Evolutionary conservation across 148 eudicot species (phyloP).

Genomic region (Vaccinium vitisidaea): DNA sequence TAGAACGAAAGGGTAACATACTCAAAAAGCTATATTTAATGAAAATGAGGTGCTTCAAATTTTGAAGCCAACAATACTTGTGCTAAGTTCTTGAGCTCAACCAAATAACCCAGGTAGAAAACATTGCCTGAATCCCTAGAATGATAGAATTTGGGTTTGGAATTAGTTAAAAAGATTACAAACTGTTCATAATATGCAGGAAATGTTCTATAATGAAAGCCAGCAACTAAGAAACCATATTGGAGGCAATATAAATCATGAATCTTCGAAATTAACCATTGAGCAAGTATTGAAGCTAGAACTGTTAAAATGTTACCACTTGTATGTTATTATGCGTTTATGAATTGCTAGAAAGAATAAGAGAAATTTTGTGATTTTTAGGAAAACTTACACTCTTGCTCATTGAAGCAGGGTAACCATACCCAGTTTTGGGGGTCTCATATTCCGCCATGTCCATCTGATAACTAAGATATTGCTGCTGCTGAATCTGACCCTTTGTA

Average conservation of each 20-base stretch:
- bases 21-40: background rate
- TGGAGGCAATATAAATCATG: background rate
- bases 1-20: background rate
- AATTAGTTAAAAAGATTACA: background rate
- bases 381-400: constrained; percentile 62
- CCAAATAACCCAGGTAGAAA: background rate
- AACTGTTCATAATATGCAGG: background rate
- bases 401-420: constrained; percentile 43
- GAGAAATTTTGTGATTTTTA: background rate
- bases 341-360: background rate
- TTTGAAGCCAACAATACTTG: background rate
- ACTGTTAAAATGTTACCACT: background rate
- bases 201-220: background rate
- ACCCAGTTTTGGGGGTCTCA: constrained; percentile 44
- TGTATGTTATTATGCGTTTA: background rate
- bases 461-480: constrained; percentile 28
- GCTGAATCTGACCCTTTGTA: constrained; percentile 34
- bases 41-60: background rate
- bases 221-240: background rate
- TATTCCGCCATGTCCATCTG: constrained; percentile 55
- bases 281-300: background rate
- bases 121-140: background rate
- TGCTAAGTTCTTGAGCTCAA: background rate
- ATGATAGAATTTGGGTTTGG: background rate
- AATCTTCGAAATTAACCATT: background rate